Evolutionary conservation across 2,329 filamentous ascomycete species (phyloP).

Genomic region (Apiospora malaysiana): DNA sequence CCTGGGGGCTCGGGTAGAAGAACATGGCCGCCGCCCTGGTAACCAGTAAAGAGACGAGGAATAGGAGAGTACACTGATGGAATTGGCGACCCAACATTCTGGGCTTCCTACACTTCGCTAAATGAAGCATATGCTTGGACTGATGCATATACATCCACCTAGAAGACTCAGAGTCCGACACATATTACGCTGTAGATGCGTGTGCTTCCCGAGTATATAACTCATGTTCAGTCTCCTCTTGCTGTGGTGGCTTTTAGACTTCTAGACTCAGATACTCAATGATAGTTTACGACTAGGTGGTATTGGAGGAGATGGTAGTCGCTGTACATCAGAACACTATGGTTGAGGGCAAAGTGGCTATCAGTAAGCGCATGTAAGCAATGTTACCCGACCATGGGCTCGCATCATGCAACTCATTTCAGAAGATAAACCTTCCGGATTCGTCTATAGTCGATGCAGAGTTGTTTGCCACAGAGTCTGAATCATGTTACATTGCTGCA

Average conservation of each 20-base stretch:
- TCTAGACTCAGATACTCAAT: too few species aligned
- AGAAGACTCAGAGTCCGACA: too few species aligned
- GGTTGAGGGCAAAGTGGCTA: neutral
- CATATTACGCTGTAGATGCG: too few species aligned
- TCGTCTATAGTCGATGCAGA: neutral
- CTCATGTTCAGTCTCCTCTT: too few species aligned
- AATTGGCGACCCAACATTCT: too few species aligned
- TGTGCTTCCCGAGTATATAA: too few species aligned
- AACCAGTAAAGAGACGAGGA: neutral
- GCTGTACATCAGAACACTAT: neutral
- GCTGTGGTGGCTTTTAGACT: too few species aligned
- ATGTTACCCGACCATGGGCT: neutral
- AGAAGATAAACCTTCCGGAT: neutral
- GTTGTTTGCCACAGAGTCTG: neutral
- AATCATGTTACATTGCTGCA: neutral
- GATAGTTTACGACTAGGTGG: too few species aligned
- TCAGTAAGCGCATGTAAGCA: neutral
- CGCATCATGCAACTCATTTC: neutral
- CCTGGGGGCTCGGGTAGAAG: constrained; percentile 35
- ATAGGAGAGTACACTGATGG: neutral
- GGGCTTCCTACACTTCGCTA: too few species aligned
- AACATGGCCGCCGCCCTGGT: constrained; percentile 29
- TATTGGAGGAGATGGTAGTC: neutral
- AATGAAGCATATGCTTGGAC: too few species aligned
- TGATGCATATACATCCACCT: too few species aligned